These are phyloP conservation scores for Salinomyces thailandicus DNA, from an alignment of 2,329 filamentous ascomycete genomes.

Conservation along the genomic window DNA sequence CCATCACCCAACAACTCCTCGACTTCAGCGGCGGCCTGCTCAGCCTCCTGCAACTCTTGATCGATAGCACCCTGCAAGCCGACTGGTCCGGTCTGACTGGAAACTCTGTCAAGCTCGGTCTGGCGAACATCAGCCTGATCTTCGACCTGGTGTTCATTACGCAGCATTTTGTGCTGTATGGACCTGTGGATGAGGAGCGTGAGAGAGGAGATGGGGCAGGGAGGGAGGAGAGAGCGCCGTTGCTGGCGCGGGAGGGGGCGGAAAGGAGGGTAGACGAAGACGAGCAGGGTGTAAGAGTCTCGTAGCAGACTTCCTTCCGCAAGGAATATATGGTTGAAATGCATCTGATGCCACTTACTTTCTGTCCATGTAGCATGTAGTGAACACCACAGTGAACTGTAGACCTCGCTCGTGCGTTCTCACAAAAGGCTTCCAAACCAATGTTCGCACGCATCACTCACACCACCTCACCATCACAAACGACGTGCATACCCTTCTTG, in stretches of 20 bases:
- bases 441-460: no score
- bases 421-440: no score
- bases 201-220: background rate
- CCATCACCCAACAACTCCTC: constrained; percentile 57
- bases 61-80: constrained; percentile 73
- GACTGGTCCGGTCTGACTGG: constrained; percentile 88
- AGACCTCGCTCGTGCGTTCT: no score
- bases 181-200: constrained; percentile 16
- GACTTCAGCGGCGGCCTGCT: constrained; percentile 74
- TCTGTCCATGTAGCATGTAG: no score
- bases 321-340: no score
- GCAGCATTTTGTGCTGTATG: constrained; percentile 81
- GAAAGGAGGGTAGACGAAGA: no score
- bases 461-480: no score
- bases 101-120: constrained; percentile 80
- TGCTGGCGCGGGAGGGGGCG: background rate
- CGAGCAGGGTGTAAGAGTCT: no score
- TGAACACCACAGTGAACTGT: no score
- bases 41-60: constrained; percentile 67
- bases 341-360: no score
- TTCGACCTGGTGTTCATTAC: constrained; percentile 80
- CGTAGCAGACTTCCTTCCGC: no score
- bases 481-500: no score
- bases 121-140: constrained; percentile 74
- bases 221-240: constrained; percentile 1